Evolutionary conservation across 371 early-diverging fungal genomes (phyloP).

Genomic region (Quaeritorhiza haematococci): DNA sequence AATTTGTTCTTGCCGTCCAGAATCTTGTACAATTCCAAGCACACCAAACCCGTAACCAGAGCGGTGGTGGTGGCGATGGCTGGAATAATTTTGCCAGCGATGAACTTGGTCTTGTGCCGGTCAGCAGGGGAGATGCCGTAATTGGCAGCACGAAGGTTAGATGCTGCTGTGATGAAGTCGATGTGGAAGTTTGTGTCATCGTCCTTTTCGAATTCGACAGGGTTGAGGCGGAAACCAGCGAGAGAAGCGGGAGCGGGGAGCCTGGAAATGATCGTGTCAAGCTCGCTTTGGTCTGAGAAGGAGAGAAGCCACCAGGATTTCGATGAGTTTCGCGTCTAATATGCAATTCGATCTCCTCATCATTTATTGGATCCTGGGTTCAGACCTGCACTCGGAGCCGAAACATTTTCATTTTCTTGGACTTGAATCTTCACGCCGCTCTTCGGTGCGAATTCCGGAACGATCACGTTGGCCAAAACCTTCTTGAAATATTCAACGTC

Average conservation of each 20-base stretch:
- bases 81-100: slow-evolving; percentile 99
- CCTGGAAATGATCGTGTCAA: slow-evolving; percentile 61
- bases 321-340: neutral
- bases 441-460: slow-evolving; percentile 87
- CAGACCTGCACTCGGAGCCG: slow-evolving; percentile 15
- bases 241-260: slow-evolving; percentile 71
- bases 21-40: slow-evolving; percentile 95
- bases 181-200: slow-evolving; percentile 99
- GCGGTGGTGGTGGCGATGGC: slow-evolving; percentile 99
- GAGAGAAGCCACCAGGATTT: too few species aligned
- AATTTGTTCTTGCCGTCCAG: slow-evolving; percentile 73
- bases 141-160: slow-evolving; percentile 96
- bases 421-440: slow-evolving; percentile 95
- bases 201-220: slow-evolving; percentile 98
- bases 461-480: slow-evolving; percentile 60
- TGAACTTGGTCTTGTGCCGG: slow-evolving; percentile 95
- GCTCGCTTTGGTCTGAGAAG: slow-evolving; percentile 49
- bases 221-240: slow-evolving; percentile 66
- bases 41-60: slow-evolving; percentile 96
- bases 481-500: slow-evolving; percentile 67
- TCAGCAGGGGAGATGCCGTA: slow-evolving; percentile 93
- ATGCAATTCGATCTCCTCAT: neutral
- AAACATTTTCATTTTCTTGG: slow-evolving; percentile 70
- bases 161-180: slow-evolving; percentile 96
- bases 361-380: too few species aligned